Percentiles rank a stretch among this genome's conserved stretches.
Evolutionary conservation across 1,284 basidiomycete genomes (phyloP).

Genomic region (Pterula multifida): DNA sequence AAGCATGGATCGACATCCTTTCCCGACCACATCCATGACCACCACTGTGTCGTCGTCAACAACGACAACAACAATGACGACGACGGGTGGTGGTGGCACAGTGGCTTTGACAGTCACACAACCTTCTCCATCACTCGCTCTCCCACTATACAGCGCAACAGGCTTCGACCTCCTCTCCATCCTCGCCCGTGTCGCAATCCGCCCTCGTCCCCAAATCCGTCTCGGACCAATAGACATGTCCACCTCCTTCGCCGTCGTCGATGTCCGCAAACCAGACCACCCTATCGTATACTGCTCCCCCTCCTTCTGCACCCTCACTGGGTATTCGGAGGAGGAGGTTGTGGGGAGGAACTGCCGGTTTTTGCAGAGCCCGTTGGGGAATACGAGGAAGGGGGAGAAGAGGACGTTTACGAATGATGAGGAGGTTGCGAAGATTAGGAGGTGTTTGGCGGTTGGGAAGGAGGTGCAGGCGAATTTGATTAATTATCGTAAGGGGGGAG

Average conservation of each 20-base stretch:
- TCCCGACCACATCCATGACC: too few relatives aligned
- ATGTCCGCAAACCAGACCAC: constrained; percentile 67
- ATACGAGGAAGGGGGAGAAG: constrained; percentile 48
- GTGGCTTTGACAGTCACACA: constrained; percentile 20
- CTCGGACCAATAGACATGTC: constrained; percentile 89
- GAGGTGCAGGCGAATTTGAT: constrained; percentile 83
- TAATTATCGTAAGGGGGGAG: constrained; percentile 81
- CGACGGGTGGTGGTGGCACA: constrained; percentile 5
- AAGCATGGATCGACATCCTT: too few relatives aligned
- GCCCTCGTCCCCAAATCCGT: constrained; percentile 65
- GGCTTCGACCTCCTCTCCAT: constrained; percentile 87
- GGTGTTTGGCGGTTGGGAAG: constrained; percentile 57
- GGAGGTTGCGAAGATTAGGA: constrained; percentile 60
- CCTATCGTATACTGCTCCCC: constrained; percentile 87
- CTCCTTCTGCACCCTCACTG: constrained; percentile 70
- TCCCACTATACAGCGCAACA: constrained; percentile 73
- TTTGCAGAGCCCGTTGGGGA: constrained; percentile 66
- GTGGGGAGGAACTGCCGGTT: constrained; percentile 89
- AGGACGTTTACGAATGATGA: constrained; percentile 59
- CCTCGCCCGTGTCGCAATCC: constrained; percentile 63
- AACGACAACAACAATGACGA: too few relatives aligned
- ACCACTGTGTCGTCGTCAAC: too few relatives aligned
- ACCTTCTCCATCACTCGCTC: constrained; percentile 25
- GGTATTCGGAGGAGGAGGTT: constrained; percentile 70
- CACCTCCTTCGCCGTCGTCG: constrained; percentile 83